Evolutionary conservation across 148 eudicot species (phyloP).

Genomic region (Rhododendron henanense): DNA sequence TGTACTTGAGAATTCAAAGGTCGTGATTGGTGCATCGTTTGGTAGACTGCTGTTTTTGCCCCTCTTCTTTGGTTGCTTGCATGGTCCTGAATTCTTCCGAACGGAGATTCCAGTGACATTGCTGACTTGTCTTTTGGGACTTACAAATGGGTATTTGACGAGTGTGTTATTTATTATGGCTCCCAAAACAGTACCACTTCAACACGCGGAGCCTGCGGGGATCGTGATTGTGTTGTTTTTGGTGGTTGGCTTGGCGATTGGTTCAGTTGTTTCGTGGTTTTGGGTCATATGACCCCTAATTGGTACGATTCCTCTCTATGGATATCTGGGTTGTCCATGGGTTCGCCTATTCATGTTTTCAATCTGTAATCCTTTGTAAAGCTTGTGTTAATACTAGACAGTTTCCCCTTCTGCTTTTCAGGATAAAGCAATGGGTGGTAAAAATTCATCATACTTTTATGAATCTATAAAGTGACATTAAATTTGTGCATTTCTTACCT

Average conservation of each 20-base stretch:
- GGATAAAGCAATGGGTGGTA: not conserved
- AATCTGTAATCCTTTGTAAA: not conserved
- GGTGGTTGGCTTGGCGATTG: constrained; percentile 69
- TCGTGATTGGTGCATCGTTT: constrained; percentile 61
- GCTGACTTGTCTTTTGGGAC: constrained; percentile 81
- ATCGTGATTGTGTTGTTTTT: constrained; percentile 71
- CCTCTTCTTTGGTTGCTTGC: constrained; percentile 69
- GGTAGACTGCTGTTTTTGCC: constrained; percentile 73
- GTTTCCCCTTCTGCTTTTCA: not conserved
- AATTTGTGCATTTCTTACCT: not conserved
- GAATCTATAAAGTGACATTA: not conserved
- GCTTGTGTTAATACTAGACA: not conserved
- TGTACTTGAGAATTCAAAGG: constrained; percentile 60
- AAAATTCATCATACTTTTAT: not conserved
- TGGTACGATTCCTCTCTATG: not conserved
- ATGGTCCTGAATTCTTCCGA: constrained; percentile 73
- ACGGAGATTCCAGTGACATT: constrained; percentile 79
- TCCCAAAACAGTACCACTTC: constrained; percentile 69
- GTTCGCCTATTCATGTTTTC: not conserved
- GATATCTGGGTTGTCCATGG: not conserved
- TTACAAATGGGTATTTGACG: constrained; percentile 86
- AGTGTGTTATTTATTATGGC: constrained; percentile 76
- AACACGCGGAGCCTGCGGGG: constrained; percentile 75
- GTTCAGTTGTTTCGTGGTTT: constrained; percentile 87
- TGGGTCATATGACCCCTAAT: constrained; percentile 64